Base-by-base conservation (phyloP, 306 rosid species). In the Fragaria iinumae region DNA sequence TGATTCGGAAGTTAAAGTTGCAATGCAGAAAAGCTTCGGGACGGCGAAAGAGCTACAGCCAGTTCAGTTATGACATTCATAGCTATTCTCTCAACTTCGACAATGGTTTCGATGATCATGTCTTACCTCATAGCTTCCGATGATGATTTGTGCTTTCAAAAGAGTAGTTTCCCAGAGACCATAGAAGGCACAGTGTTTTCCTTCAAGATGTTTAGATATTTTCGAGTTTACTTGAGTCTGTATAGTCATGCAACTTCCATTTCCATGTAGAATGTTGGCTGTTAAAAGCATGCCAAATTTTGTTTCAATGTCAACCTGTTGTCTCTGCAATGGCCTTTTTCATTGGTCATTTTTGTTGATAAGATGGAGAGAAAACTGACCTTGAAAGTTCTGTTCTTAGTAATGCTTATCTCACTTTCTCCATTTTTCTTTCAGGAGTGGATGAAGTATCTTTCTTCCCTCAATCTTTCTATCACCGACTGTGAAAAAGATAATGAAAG, bases 41-140 rank as follows among this genome's bases (percentile, higher is more conserved):
- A 44, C 71, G 80, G 81, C 78, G 69, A 77, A 89, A 80, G 48
- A 81, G 73, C 34, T 77, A 47, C 60, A 76, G 79, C 32, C 81
- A 66, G 49, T 94, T 45, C 50, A 89, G 86, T 84, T 94, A 94
- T 80, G 97, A 94, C 87, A 83, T 90, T 76, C 91, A 72, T 1
- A 94, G 97, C 89, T 91, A 94, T 73, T 83, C 84, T 73, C 94
- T 94, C 23, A 94, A 94, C 83, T 94, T 94, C 6, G 98, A 94
- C 82, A 91, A 91, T 69, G 96, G 87, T 8, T 59, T 72, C 36
- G 77, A 83, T 73, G 83, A 69, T 3, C 68, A 47, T 59, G 80
- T 81, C 27, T 81, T 76, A n/a, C 70, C 80, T 70, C 79, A 38
- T 68, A 77, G 80, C 67, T 59, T 67, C 48, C 77, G 59, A 53